Evolutionary conservation across 169 alveolate genomes (phyloP).

Genomic region (Plasmodium vivax): DNA sequence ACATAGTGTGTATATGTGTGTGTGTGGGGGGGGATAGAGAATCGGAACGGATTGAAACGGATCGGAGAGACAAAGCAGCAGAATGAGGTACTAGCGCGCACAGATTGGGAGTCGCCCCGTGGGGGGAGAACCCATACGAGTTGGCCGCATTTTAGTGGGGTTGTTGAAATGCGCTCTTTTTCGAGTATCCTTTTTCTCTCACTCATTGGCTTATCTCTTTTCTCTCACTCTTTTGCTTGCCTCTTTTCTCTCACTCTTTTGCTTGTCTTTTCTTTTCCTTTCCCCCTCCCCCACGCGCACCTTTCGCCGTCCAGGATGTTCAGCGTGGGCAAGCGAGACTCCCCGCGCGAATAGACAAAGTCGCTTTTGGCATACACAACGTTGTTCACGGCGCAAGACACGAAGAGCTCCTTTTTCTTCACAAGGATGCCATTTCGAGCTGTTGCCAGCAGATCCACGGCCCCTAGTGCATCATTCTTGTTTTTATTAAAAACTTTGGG

Average conservation of each 20-base stretch:
- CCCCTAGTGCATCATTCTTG: slow-evolving; percentile 66
- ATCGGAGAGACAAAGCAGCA: background rate
- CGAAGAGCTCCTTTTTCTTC: slow-evolving; percentile 34
- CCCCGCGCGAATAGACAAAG: slow-evolving; percentile 2
- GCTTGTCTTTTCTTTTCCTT: background rate
- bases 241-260: background rate
- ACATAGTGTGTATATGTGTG: background rate
- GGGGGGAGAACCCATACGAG: background rate
- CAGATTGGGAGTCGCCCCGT: background rate
- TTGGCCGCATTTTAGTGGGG: background rate
- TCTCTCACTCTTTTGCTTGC: background rate
- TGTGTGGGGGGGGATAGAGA: background rate
- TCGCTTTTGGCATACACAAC: slow-evolving; percentile 51
- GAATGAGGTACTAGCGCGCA: background rate
- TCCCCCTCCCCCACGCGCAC: background rate
- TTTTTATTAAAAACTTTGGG: slow-evolving; percentile 74
- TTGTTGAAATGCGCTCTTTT: background rate
- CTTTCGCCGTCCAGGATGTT: slow-evolving; percentile 70
- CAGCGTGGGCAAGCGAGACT: slow-evolving; percentile 43
- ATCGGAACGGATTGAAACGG: background rate
- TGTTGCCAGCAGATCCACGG: slow-evolving; percentile 69
- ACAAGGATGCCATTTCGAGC: slow-evolving; percentile 63
- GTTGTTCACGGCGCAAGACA: slow-evolving; percentile 63
- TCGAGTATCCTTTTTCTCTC: background rate
- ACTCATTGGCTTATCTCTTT: background rate